Conservation (phyloP, 108 stramenopile species). For the Skeletonema marinoi region DNA sequence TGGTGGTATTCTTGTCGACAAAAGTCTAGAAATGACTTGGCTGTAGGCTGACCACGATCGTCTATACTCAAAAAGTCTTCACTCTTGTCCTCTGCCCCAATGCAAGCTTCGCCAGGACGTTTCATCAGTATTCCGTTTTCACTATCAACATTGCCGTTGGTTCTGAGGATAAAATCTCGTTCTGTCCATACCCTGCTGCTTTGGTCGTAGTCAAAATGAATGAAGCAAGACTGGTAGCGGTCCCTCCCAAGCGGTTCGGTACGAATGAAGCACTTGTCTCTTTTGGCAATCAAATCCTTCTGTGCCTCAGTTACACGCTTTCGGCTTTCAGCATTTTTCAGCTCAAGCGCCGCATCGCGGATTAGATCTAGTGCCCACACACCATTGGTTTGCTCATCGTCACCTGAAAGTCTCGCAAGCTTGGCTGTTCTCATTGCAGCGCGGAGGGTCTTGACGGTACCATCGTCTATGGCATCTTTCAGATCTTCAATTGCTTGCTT, state of each 20-base stretch:
- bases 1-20: conserved; percentile 76
- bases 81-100: conserved; percentile 69
- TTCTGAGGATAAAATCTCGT: conserved; percentile 51
- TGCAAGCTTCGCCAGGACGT: conserved; percentile 22
- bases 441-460: conserved; percentile 83
- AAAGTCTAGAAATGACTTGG: conserved; percentile 53
- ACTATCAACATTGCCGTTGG: conserved; percentile 14
- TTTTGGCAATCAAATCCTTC: conserved; percentile 81
- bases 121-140: conserved; percentile 50
- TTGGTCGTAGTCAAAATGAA: conserved; percentile 80
- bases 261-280: conserved; percentile 84
- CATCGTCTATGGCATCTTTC: conserved; percentile 86
- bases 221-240: conserved; percentile 67
- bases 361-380: conserved; percentile 79
- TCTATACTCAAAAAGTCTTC: conserved; percentile 60
- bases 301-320: conserved; percentile 85
- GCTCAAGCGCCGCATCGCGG: conserved; percentile 82
- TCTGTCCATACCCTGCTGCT: conserved; percentile 80
- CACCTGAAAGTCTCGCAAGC: conserved; percentile 69
- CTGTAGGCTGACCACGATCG: conserved; percentile 34
- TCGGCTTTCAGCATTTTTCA: conserved; percentile 75
- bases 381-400: conserved; percentile 75
- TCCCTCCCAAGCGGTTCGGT: conserved; percentile 79
- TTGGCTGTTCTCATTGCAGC: conserved; percentile 77
- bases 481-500: conserved; percentile 60